Base-by-base conservation (phyloP, 345 rosid genomes). In the Xanthoceras sorbifolium region DNA sequence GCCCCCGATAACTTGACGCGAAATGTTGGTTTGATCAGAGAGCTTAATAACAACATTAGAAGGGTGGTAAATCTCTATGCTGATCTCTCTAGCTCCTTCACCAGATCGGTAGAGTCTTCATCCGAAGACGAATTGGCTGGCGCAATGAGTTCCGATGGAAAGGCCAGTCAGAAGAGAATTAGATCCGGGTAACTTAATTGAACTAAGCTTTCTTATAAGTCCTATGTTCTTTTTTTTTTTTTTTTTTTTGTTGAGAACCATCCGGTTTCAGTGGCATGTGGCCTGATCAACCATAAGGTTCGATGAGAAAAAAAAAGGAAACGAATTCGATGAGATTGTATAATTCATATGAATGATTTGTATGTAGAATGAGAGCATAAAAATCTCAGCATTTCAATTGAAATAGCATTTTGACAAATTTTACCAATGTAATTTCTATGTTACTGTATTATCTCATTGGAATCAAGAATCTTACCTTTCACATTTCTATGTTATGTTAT, bases 41-140 rank as follows among this genome's bases (percentile, higher is more conserved):
- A 94, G 83, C 94, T 94, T 66, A 94, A 94, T 73, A 91, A 88
- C 88, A 93, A 94, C 71, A 91, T 94, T 64, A 90, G 93, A 73
- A 87, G 94, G 60, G 97, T 90, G 29, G 97, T 92, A 29, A 88
- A 85, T 84, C 93, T 94, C 57, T 94, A 94, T 82, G 87, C 94
- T 17, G 95, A 89, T 87, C 93, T 92, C 69, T 94, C 98, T 6
- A 86, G 79, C 85, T 85, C 90, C n/a, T 82, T 90, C 69, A 83
- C 89, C 17, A 85, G 84, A 72, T 85, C 94, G 34, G 52, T 84
- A 44, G 98, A 92, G 55, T 87, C 81, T 84, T 91, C 97, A 48
- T 94, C 91, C 0, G 98, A 94, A 81, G 98, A 97, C 0, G 98
- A 94, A 61, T 92, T 93, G 34, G 74, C 77, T 50, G 89, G 90